Base-by-base conservation (phyloP, 192 early-diverging fungal species). In the Coemansia sp. region DNA sequence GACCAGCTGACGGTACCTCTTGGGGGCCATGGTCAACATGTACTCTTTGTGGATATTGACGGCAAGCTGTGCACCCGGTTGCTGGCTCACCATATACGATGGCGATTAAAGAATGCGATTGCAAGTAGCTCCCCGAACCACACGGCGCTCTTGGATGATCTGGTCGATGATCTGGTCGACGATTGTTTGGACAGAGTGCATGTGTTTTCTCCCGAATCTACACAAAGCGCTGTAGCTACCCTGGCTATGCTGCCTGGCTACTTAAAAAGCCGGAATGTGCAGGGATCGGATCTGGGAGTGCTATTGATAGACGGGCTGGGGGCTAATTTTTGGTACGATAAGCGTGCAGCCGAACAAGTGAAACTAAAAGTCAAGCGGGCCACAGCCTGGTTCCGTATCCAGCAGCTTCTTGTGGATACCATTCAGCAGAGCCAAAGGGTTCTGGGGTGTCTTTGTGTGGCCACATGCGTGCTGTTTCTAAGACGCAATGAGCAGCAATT, bases 331-430 rank as follows among this genome's bases (percentile, higher is more conserved):
- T 57, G 53, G 59, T 39, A 42, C 3, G 71, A 73, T 29, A 53
- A 46, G 27, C 42, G 51, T 3, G 59, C 66, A 41, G 41, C 53
- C 3, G 22, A 60, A 18, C 36, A 42, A 26, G 24, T 61, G 22
- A 33, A 51, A 24, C 41, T 62, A 15, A 38, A 39, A 28, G 58
- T 54, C 55, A 44, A 37, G 29, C 58, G 55, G 17, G 71, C 64
- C 3, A 67, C 71, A 26, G 35, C 64, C 13, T 58, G 51, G 55
- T 74, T 74, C 52, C 64, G 71, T 4, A 37, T 53, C 13, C 71
- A 74, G 48, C 71, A 74, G 52, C 41, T 58, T 10, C 17, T 74
- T 28, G 59, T 67, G 1, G 71, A 67, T 26, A 60, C 61, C 22
- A 34, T 74, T 25, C 54, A 47, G 37, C 41, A 47, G 33, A 46